Percentiles rank a stretch among this genome's conserved stretches.
phyloP scores from a whole-genome alignment of 2,329 filamentous ascomycete genomes.

The Fusarium annulatum region DNA sequence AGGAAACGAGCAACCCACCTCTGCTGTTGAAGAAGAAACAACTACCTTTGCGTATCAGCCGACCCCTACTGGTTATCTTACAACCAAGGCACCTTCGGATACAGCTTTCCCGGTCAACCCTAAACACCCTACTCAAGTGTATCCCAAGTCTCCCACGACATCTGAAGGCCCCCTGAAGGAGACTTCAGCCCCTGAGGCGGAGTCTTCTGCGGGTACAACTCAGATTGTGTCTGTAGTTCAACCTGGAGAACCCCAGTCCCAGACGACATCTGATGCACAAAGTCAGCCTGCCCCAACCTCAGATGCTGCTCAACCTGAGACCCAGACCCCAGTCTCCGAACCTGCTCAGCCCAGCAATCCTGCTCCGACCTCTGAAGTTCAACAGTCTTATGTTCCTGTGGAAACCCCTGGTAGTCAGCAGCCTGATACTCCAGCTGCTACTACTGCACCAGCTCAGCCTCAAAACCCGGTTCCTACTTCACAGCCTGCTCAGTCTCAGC shows the following conservation, averaged over 20 bases:
- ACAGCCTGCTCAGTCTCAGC: neutral
- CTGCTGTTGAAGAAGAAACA: conserved; percentile 5
- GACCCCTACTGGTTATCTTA: conserved; percentile 12
- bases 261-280: conserved; percentile 17
- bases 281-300: conserved; percentile 21
- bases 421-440: neutral
- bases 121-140: conserved; percentile 9
- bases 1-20: conserved; percentile 1
- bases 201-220: conserved; percentile 19
- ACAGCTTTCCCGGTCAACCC: conserved; percentile 15
- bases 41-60: conserved; percentile 9
- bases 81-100: conserved; percentile 15
- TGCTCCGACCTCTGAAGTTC: conserved; percentile 12
- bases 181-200: conserved; percentile 7
- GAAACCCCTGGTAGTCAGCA: conserved; percentile 15
- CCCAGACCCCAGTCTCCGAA: conserved; percentile 9
- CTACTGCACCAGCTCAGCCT: conserved; percentile 8
- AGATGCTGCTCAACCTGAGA: conserved; percentile 17
- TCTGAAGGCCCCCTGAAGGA: neutral
- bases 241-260: conserved; percentile 17
- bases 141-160: conserved; percentile 5
- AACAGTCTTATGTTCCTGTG: conserved; percentile 17
- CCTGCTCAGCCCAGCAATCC: conserved; percentile 18
- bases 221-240: conserved; percentile 31
- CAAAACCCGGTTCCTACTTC: neutral